Evolutionary conservation across 2,329 filamentous ascomycete species (phyloP), one percentile per base, ranked within the genome.

Genomic region (Fusarium solani-melongenae): DNA sequence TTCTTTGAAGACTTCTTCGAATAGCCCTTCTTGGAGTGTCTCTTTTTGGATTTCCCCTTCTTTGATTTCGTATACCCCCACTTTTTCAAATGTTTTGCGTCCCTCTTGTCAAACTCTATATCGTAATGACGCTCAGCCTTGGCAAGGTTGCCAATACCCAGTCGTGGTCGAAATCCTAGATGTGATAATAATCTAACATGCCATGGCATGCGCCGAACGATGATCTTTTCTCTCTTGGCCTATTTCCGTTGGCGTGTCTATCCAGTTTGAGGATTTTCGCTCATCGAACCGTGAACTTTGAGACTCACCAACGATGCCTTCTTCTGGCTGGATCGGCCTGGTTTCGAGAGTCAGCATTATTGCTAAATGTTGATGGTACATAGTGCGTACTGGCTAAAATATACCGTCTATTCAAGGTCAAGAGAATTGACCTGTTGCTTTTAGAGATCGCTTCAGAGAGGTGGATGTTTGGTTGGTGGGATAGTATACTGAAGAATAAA

Each of bases 171-270:
- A 53, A 53, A 12, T 33, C 49, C 49, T 14, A 53, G 27, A 31
- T 53, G 49, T 15, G 49, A 53, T 53, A 53, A 53, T 20, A 53
- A n/a, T 53, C 27, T 33, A 31, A 31, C 49, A 33, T 53, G 49
- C 49, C 27, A 33, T 20, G 49, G 11, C 49, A 53, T 53, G 2
- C 17, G 17, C 11, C 11, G 29, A 15, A 53, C 17, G 4, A 20
- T 5, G 20, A 53, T 33, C 11, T 20, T n/a, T 51, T 17, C n/a
- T 15, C 27, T 53, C 17, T 33, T 33, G 49, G 6, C 49, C 17
- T 14, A 20, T 53, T 53, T 20, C 4, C 27, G 27, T 20, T 27
- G 17, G 17, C 49, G 49, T 14, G 49, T 33, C 17, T 53, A 27
- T 53, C 33, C n/a, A 31, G 49, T 53, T 53, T 29, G 49, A 20